Evolutionary conservation across 2,329 filamentous ascomycete genomes (phyloP).

Genomic region (Colletotrichum theobromicola): DNA sequence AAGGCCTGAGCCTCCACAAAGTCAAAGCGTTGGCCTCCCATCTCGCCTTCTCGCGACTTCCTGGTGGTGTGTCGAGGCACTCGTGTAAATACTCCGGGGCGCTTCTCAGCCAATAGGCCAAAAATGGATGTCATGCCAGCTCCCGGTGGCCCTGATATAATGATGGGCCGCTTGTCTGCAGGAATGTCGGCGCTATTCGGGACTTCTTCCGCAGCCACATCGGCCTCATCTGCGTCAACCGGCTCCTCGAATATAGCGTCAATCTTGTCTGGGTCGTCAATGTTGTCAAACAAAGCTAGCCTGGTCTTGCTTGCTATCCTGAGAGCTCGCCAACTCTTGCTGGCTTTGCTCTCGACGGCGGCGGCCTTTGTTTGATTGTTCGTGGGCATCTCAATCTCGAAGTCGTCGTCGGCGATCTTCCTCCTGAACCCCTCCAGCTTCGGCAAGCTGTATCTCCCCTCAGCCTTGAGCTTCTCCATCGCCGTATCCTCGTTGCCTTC

Average conservation of each 20-base stretch:
- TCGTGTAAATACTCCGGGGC: constrained; percentile 68
- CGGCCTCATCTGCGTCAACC: constrained; percentile 39
- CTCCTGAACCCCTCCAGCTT: constrained; percentile 72
- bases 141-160: constrained; percentile 70
- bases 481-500: constrained; percentile 63
- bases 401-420: constrained; percentile 78
- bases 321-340: constrained; percentile 89
- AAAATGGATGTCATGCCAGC: constrained; percentile 69
- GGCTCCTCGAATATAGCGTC: constrained; percentile 59
- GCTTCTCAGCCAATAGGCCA: constrained; percentile 65
- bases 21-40: constrained; percentile 56
- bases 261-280: constrained; percentile 81
- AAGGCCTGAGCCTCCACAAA: constrained; percentile 63
- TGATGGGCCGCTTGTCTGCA: constrained; percentile 58
- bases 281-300: constrained; percentile 82
- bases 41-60: constrained; percentile 52
- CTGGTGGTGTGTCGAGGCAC: constrained; percentile 63
- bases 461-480: constrained; percentile 73
- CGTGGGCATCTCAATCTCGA: constrained; percentile 84
- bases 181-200: constrained; percentile 40
- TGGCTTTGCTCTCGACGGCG: constrained; percentile 75
- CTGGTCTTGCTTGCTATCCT: constrained; percentile 78
- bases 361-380: constrained; percentile 61
- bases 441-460: constrained; percentile 70
- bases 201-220: constrained; percentile 38